Conservation (phyloP, 1,284 basidiomycete species). For the Naganishia sp. region DNA sequence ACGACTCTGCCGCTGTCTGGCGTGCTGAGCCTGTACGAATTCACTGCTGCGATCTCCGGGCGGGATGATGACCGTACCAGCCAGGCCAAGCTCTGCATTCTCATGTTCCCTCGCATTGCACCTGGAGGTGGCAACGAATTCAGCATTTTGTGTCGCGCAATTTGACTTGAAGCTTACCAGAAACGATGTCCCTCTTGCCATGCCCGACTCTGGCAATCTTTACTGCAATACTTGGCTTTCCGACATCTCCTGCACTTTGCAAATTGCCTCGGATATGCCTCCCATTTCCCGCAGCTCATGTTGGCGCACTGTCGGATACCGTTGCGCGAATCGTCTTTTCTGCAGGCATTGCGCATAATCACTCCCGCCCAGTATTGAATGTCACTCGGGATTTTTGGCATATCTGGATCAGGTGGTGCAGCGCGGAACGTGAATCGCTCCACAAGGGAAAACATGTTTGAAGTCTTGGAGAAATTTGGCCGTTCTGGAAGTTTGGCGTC, state of each 20-base stretch:
- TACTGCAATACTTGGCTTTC: slow-evolving; percentile 98
- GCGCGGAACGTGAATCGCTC: slow-evolving; percentile 95
- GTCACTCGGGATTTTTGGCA: slow-evolving; percentile 77
- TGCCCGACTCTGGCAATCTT: slow-evolving; percentile 94
- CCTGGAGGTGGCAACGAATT: slow-evolving; percentile 7
- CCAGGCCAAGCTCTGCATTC: slow-evolving; percentile 27
- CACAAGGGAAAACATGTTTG: slow-evolving; percentile 92
- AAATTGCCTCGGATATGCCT: slow-evolving; percentile 88
- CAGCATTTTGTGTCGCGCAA: not conserved
- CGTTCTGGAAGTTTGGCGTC: slow-evolving; percentile 49
- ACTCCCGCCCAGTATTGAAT: slow-evolving; percentile 99
- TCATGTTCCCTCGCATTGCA: slow-evolving; percentile 35
- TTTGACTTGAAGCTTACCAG: slow-evolving; percentile 42
- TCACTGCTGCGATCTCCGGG: slow-evolving; percentile 25
- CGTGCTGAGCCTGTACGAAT: slow-evolving; percentile 26
- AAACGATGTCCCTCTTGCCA: slow-evolving; percentile 96
- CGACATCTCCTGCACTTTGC: slow-evolving; percentile 94
- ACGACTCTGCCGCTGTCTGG: slow-evolving; percentile 23
- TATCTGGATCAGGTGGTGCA: slow-evolving; percentile 71
- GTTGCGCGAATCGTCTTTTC: slow-evolving; percentile 89
- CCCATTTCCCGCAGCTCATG: slow-evolving; percentile 96
- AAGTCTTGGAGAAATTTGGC: slow-evolving; percentile 55
- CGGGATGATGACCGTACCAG: slow-evolving; percentile 34
- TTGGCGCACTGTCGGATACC: slow-evolving; percentile 98
- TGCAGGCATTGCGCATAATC: slow-evolving; percentile 98